Evolutionary conservation across 2,329 filamentous ascomycete genomes (phyloP).

Genomic region (Colletotrichum musicola): DNA sequence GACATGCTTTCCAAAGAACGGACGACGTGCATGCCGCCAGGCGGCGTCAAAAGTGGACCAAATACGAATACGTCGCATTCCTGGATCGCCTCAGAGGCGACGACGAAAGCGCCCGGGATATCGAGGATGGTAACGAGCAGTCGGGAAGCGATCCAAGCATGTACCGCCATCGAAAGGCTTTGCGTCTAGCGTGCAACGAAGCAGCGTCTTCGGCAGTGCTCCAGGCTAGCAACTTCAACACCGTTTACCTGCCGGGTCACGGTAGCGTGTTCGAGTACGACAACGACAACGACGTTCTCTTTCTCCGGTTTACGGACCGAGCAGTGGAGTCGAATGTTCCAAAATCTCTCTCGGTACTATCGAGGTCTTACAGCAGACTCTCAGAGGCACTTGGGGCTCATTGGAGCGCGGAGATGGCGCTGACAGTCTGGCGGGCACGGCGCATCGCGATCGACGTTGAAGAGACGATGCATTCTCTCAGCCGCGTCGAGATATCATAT

Average conservation of each 20-base stretch:
- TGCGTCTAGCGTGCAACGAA: conserved; percentile 34
- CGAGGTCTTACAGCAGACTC: background rate
- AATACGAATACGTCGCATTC: conserved; percentile 19
- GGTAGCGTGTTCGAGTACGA: conserved; percentile 42
- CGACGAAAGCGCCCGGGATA: background rate
- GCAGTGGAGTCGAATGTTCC: no score
- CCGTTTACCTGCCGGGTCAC: conserved; percentile 44
- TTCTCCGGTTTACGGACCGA: conserved; percentile 44
- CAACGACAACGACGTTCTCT: conserved; percentile 43
- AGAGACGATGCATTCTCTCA: conserved; percentile 41
- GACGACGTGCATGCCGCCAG: background rate
- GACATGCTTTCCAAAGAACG: background rate
- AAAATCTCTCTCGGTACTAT: no score
- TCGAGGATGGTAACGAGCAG: background rate
- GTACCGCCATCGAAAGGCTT: conserved; percentile 20
- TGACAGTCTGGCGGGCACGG: conserved; percentile 42
- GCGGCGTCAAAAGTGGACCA: background rate
- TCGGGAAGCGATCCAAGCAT: conserved; percentile 7
- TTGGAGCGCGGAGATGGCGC: conserved; percentile 46
- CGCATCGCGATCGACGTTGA: conserved; percentile 46
- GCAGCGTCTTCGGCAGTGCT: background rate
- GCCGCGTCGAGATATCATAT: conserved; percentile 44
- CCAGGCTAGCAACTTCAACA: conserved; percentile 37
- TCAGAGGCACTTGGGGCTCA: conserved; percentile 43
- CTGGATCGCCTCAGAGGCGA: conserved; percentile 3